A percentile compares a stretch with the other conserved stretches of the same genome.
Conservation (phyloP, 768 basidiomycete species). For the Phylloporus rhodoxanthus region DNA sequence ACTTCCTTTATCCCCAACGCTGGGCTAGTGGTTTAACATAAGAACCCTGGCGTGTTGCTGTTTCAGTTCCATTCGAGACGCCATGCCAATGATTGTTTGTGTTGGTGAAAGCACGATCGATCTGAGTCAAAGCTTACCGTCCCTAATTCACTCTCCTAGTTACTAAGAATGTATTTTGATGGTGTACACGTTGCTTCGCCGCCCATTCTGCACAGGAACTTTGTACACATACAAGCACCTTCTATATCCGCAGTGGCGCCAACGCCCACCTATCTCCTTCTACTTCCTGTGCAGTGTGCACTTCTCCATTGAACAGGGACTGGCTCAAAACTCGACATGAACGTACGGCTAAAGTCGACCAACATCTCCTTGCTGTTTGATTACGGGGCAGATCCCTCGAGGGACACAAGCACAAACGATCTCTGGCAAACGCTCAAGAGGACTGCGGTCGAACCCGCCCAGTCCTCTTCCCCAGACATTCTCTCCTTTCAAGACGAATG, state of each 20-base stretch:
- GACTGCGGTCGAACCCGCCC: slow-evolving; percentile 25
- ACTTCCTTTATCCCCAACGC: no score
- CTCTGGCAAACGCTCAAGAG: slow-evolving; percentile 23
- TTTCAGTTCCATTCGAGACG: no score
- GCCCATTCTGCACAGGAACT: slow-evolving; percentile 14
- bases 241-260: slow-evolving; percentile 9
- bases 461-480: slow-evolving; percentile 20
- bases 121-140: no score
- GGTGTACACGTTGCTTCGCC: background rate
- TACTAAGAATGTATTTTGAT: background rate
- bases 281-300: background rate
- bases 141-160: no score
- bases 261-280: slow-evolving; percentile 1
- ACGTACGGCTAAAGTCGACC: slow-evolving; percentile 6
- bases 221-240: slow-evolving; percentile 5
- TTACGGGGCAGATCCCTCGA: background rate
- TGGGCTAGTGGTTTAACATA: no score
- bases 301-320: background rate
- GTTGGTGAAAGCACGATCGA: no score
- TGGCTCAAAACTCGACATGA: slow-evolving; percentile 1
- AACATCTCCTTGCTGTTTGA: slow-evolving; percentile 10
- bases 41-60: no score
- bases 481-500: slow-evolving; percentile 26
- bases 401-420: background rate
- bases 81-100: no score